These are phyloP conservation scores for Oenanthe javanica DNA, from an alignment of 140 eudicot species.

Conservation along the genomic window DNA sequence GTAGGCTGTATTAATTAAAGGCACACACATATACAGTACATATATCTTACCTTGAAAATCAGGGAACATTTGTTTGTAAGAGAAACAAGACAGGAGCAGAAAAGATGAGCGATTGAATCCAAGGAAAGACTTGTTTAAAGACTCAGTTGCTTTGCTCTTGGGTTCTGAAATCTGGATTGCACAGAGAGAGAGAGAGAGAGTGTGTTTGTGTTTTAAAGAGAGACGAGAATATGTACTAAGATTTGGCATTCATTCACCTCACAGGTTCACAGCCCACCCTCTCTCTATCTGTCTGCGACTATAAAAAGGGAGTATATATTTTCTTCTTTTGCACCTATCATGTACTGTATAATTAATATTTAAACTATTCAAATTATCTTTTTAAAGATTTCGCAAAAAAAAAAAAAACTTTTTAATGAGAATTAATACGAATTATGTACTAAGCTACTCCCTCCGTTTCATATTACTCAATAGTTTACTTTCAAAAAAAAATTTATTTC, in stretches of 20 bases:
- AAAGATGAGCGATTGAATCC: slow-evolving; percentile 32
- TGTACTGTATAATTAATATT: too few relatives aligned
- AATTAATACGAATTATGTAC: too few relatives aligned
- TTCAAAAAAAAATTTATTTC: too few relatives aligned
- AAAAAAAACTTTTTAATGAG: too few relatives aligned
- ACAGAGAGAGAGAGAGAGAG: slow-evolving; percentile 19
- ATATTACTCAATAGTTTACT: too few relatives aligned
- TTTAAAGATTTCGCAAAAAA: too few relatives aligned
- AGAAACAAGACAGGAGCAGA: neutral
- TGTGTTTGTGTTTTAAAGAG: neutral
- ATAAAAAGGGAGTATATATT: neutral
- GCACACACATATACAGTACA: neutral
- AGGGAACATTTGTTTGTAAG: slow-evolving; percentile 34
- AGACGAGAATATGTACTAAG: slow-evolving; percentile 52
- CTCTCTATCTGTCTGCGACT: slow-evolving; percentile 14
- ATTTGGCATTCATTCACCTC: slow-evolving; percentile 69
- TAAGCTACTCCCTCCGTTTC: too few relatives aligned
- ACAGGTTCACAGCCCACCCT: neutral
- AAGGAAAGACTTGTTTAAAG: slow-evolving; percentile 4
- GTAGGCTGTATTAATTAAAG: neutral
- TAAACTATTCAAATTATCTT: too few relatives aligned
- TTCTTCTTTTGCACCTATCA: too few relatives aligned
- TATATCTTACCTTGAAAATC: slow-evolving; percentile 49
- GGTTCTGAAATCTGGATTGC: slow-evolving; percentile 9
- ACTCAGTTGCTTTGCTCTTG: neutral